phyloP scores from a whole-genome alignment of 768 basidiomycete species.

The Boletales sp. region DNA sequence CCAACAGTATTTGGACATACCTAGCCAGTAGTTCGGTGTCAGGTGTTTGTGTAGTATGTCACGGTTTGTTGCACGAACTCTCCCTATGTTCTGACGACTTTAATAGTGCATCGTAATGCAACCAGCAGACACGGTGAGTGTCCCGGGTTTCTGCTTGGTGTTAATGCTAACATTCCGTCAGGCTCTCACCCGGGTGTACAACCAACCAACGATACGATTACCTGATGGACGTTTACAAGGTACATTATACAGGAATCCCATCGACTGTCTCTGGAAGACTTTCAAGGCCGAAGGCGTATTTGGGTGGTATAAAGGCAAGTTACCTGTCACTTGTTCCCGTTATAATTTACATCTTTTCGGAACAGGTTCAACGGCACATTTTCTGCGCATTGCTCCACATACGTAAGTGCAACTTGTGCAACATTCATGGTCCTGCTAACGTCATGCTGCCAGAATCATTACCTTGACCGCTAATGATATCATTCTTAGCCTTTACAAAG shows the following conservation, averaged over 20 bases:
- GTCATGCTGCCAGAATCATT: slow-evolving; percentile 56
- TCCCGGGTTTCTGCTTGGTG: slow-evolving; percentile 1
- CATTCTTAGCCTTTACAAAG: slow-evolving; percentile 66
- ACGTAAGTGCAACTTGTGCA: slow-evolving; percentile 51
- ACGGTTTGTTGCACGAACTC: not conserved
- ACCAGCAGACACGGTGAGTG: slow-evolving; percentile 79
- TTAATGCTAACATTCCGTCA: slow-evolving; percentile 25
- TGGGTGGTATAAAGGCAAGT: slow-evolving; percentile 92
- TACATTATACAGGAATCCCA: slow-evolving; percentile 82
- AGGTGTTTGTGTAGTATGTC: slow-evolving; percentile 84
- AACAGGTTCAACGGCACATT: slow-evolving; percentile 88
- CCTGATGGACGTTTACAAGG: slow-evolving; percentile 73
- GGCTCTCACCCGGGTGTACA: slow-evolving; percentile 93
- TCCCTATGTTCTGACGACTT: slow-evolving; percentile 7
- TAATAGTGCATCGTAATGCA: slow-evolving; percentile 86
- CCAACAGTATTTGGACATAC: slow-evolving; percentile 83
- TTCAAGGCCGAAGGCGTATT: slow-evolving; percentile 81
- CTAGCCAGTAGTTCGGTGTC: slow-evolving; percentile 85
- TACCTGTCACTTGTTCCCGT: not conserved
- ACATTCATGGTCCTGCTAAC: slow-evolving; percentile 1
- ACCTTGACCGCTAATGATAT: slow-evolving; percentile 88
- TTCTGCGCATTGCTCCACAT: slow-evolving; percentile 88
- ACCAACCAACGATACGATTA: slow-evolving; percentile 76
- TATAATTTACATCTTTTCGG: not conserved
- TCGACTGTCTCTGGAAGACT: slow-evolving; percentile 98